Evolutionary conservation across 495 filamentous ascomycete genomes (phyloP), one percentile per base, ranked within the genome.

Genomic region (Aspergillus haitiensis): DNA sequence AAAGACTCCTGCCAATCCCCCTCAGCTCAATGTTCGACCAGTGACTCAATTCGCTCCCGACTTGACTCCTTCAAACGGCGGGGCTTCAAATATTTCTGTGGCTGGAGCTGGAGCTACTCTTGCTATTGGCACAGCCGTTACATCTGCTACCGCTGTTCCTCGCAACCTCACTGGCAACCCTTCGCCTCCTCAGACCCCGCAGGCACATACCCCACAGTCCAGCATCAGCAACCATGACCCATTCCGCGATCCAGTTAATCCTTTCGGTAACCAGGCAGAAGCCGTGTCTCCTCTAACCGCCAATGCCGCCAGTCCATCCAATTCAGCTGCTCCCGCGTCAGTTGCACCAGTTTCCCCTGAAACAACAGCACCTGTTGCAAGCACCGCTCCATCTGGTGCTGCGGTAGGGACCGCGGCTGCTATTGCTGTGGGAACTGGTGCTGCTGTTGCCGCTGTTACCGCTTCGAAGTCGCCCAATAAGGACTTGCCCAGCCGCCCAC

Each of bases 21-120:
- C 94, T 6, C 85, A 86, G 55, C 80, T 98, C 45, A 95, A 92
- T 64, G 81, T 97, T 51, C 88, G 91, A 39, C 94, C 93, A 0
- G 83, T 96, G 35, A 93, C 92, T 55, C 86, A 96, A 65, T 95
- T 98, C 71, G 80, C 88, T 11, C 92, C 92, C 8, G 87, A 84
- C 59, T 77, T 92, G 72, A 55, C 61, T 66, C 37, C 74, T 76
- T 57, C 64, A 73, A 67, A 67, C 74, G 67, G 15, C 53, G 52
- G 34, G 58, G 15, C 61, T n/a, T 69, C 75, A 54, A 61, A 70
- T 34, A 62, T 81, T 56, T 69, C 67, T 55, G 61, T 75, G 52
- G 75, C 71, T 67, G 71, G 76, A 12, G 75, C 72, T 31, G 67
- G 54, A 2, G 66, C 15, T 42, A 16, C 13, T 21, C 9, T 18